Conservation (phyloP, 345 rosid genomes). For the Acer saccharum region DNA sequence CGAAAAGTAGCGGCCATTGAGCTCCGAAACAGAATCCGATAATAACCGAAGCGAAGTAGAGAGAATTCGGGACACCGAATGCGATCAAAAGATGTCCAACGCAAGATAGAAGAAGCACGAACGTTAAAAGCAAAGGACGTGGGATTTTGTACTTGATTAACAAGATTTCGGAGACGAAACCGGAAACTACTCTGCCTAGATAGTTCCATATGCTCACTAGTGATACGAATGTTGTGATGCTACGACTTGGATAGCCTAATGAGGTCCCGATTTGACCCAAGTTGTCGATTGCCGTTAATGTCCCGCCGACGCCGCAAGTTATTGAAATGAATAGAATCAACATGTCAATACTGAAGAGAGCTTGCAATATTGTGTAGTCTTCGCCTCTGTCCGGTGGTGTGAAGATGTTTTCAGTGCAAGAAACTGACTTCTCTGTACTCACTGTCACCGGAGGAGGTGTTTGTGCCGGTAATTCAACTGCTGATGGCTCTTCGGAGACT, state of each 20-base stretch:
- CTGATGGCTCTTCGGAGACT: slow-evolving; percentile 19
- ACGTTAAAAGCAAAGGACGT: slow-evolving; percentile 30
- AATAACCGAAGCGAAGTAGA: slow-evolving; percentile 37
- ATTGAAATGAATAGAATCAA: slow-evolving; percentile 23
- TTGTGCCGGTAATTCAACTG: slow-evolving; percentile 5
- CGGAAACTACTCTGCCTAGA: slow-evolving; percentile 20
- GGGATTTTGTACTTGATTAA: slow-evolving; percentile 23
- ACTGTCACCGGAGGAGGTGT: background rate
- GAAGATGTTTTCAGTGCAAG: slow-evolving; percentile 19
- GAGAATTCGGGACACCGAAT: slow-evolving; percentile 35
- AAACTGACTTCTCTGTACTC: slow-evolving; percentile 8
- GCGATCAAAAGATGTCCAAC: slow-evolving; percentile 45
- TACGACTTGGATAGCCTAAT: slow-evolving; percentile 21
- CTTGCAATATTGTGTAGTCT: slow-evolving; percentile 27
- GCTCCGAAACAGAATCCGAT: slow-evolving; percentile 52
- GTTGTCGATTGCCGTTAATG: slow-evolving; percentile 26
- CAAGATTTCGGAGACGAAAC: slow-evolving; percentile 21
- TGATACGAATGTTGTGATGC: slow-evolving; percentile 28
- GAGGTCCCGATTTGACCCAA: slow-evolving; percentile 27
- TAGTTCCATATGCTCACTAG: slow-evolving; percentile 33
- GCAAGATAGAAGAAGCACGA: slow-evolving; percentile 40
- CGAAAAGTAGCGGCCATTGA: slow-evolving; percentile 42
- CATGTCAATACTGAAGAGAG: slow-evolving; percentile 30
- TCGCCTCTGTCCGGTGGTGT: slow-evolving; percentile 27
- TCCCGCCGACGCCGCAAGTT: slow-evolving; percentile 26